Base-by-base conservation (phyloP, 768 basidiomycete species). In the Asterophora lycoperdoides region DNA sequence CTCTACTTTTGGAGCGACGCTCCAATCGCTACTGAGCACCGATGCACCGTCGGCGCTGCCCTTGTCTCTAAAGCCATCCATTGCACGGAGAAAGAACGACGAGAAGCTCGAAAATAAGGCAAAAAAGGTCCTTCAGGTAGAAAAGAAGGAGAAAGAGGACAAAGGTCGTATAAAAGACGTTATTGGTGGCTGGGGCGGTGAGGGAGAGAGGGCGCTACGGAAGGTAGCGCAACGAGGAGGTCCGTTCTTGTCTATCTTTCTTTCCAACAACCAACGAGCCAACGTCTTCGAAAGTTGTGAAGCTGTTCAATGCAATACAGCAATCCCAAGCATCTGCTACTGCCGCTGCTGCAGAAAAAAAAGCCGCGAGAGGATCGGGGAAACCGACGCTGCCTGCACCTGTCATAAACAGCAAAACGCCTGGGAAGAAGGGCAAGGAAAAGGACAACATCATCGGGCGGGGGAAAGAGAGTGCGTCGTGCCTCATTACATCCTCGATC, bases 211-310 rank as follows among this genome's bases (percentile, higher is more conserved):
- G 65, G 84, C 77, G 51, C 71, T 83, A 60, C 80, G 78, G 64
- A 97, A 86, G 74, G 90, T 79, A 65, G 95, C 84, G 55, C 96
- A 85, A 69, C 73, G 88, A 63, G 88, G 88, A 67, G 88, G 88
- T 88, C 63, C 43, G 78, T 9, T 9, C 30, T 32, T 32, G 30
- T 13, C 58, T 33, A 37, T 51, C 26, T 13, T 51, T 32, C 20
- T 44, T 18, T 41, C 29, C 14, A 13, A 28, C 40, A 7, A 10
- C 19, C 10, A 8, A 2, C n/a, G 13, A 49, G 44, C 29, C 56
- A 30, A n/a, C 41, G 33, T 15, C 13, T 18, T 40, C 36, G 20
- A 15, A 32, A 79, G 90, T 93, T 39, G 89, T 93, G n/a, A 82
- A 86, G 60, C 70, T 93, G 13, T 93, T 93, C 71, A 93, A 93